These are phyloP conservation scores for Xylariaceae sp. DNA, from an alignment of 2,329 filamentous ascomycete species.

Conservation along the genomic window DNA sequence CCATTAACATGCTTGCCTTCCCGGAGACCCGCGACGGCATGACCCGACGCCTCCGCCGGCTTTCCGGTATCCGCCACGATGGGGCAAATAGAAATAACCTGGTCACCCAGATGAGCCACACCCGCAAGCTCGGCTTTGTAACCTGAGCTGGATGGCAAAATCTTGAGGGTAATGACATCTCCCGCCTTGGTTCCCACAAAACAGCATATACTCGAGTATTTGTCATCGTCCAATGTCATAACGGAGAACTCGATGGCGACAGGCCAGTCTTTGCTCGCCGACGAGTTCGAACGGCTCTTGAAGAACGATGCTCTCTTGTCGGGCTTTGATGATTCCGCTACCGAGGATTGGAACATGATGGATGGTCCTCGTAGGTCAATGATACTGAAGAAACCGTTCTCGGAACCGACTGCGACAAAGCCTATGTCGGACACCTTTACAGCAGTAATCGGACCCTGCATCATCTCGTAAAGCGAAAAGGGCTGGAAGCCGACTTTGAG, in stretches of 20 bases:
- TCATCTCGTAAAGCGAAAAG: constrained; percentile 73
- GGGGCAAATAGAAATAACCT: constrained; percentile 70
- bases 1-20: constrained; percentile 73
- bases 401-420: constrained; percentile 82
- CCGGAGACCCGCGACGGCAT: constrained; percentile 69
- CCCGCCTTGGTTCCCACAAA: constrained; percentile 86
- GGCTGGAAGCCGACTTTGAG: constrained; percentile 80
- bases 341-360: constrained; percentile 69
- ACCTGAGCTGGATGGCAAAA: constrained; percentile 68
- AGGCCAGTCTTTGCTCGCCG: constrained; percentile 62
- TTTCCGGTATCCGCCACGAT: constrained; percentile 74
- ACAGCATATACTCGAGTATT: constrained; percentile 89
- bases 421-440: constrained; percentile 86
- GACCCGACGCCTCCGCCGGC: constrained; percentile 68
- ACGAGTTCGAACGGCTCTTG: constrained; percentile 46
- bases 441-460: constrained; percentile 73
- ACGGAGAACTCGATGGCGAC: constrained; percentile 85
- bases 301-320: constrained; percentile 72
- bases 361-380: constrained; percentile 84
- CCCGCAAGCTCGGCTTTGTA: constrained; percentile 73
- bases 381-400: constrained; percentile 72
- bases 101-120: constrained; percentile 59
- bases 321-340: constrained; percentile 69
- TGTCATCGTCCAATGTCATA: constrained; percentile 87
- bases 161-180: constrained; percentile 82